Conservation (phyloP, 2,329 filamentous ascomycete genomes). For the Pseudocercospora macadamiae region DNA sequence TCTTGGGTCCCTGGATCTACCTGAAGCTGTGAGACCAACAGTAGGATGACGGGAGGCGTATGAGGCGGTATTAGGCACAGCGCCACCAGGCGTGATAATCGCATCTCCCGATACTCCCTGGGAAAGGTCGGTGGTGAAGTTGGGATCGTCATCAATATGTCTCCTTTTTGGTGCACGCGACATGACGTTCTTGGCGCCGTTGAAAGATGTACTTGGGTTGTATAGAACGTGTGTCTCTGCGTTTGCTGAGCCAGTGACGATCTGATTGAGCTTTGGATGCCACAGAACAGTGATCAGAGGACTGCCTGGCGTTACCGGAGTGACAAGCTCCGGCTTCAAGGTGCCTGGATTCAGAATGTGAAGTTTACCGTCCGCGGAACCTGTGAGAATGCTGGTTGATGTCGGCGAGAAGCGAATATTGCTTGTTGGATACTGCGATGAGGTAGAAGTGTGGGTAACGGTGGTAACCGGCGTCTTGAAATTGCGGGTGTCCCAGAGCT, state of each 20-base stretch:
- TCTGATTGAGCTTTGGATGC: constrained; percentile 95
- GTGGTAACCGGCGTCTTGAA: constrained; percentile 88
- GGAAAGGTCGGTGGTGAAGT: constrained; percentile 80
- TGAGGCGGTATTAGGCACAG: constrained; percentile 44
- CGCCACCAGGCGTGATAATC: constrained; percentile 62
- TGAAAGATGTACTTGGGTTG: constrained; percentile 78
- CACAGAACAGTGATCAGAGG: constrained; percentile 83
- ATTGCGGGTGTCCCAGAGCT: constrained; percentile 95
- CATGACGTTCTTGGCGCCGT: constrained; percentile 86
- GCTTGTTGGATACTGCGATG: constrained; percentile 77
- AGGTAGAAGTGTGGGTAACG: constrained; percentile 77
- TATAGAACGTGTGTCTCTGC: constrained; percentile 88
- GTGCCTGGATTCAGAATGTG: constrained; percentile 95
- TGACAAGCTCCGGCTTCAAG: constrained; percentile 79
- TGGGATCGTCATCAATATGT: constrained; percentile 91
- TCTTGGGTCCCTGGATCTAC: constrained; percentile 75
- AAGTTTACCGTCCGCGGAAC: constrained; percentile 81
- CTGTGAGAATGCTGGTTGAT: constrained; percentile 82
- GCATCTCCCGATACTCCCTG: constrained; percentile 81
- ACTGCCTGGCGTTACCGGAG: constrained; percentile 82
- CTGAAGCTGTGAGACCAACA: constrained; percentile 76
- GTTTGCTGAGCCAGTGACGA: constrained; percentile 90
- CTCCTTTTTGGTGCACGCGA: constrained; percentile 91
- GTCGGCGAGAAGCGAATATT: constrained; percentile 90
- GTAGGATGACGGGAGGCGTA: constrained; percentile 66